Evolutionary conservation across 805 yeast species (phyloP).

Genomic region (Spathaspora arborariae): DNA sequence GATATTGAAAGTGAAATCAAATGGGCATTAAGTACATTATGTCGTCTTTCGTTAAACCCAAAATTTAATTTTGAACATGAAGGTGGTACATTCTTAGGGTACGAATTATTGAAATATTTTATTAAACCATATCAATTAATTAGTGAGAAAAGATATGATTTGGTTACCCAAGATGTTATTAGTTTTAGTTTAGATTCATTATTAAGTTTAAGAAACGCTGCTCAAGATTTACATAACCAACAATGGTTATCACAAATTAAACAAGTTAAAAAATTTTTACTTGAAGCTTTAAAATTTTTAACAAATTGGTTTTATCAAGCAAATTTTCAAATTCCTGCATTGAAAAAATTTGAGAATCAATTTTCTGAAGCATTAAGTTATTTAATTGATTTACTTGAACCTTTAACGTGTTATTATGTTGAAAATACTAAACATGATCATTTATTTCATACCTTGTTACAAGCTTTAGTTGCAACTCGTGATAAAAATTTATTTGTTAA

Average conservation of each 20-base stretch:
- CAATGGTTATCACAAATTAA: constrained; percentile 62
- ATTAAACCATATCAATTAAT: constrained; percentile 28
- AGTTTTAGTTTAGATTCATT: constrained; percentile 42
- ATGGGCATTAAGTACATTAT: constrained; percentile 62
- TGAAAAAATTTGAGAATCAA: constrained; percentile 23
- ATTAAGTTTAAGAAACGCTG: constrained; percentile 72
- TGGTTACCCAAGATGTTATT: constrained; percentile 17
- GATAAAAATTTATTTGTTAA: constrained; percentile 73
- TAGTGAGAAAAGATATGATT: constrained; percentile 12
- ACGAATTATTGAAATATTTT: constrained; percentile 36
- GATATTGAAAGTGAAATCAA: constrained; percentile 64
- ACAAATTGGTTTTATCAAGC: constrained; percentile 28
- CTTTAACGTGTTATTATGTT: constrained; percentile 75
- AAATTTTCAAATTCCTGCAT: constrained; percentile 12
- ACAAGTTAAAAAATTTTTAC: constrained; percentile 43
- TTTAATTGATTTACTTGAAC: constrained; percentile 76
- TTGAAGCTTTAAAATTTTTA: constrained; percentile 42
- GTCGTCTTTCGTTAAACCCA: constrained; percentile 48
- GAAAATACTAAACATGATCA: constrained; percentile 71
- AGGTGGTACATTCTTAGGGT: constrained; percentile 32
- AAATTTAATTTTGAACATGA: constrained; percentile 43
- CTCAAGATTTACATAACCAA: constrained; percentile 81
- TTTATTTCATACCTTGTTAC: constrained; percentile 54
- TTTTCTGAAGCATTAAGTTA: constrained; percentile 62
- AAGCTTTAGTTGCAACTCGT: constrained; percentile 45